Evolutionary conservation across 352 stramenopile genomes (phyloP), one percentile per base, ranked within the genome.

Genomic region (Halophytophthora batemanensis): DNA sequence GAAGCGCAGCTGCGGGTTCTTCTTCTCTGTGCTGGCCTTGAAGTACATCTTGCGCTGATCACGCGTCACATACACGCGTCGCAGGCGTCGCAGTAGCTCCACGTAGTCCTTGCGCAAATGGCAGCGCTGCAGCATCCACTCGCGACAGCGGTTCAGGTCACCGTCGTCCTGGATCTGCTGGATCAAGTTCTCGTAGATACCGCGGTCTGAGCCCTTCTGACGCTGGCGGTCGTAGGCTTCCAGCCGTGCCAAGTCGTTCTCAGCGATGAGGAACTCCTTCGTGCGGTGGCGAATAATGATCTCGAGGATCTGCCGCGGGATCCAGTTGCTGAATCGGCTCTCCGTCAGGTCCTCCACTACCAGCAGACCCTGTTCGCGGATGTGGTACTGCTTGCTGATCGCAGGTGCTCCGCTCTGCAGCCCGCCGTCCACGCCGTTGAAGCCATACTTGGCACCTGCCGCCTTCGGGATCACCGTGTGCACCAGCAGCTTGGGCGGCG

Each of bases 151-250:
- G 37, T 77, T 87, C 29, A 92, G 55, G 40, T 94, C 84, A 18
- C 82, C 84, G 28, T 94, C 84, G 39, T 92, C 81, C 53, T 94
- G 84, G 39, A 94, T 94, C 53, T 94, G 84, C 56, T 94, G 77
- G 45, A 93, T 92, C 55, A 94, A 51, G 53, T 94, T 94, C 60
- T 92, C 84, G 53, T 94, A 94, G 22, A 94, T 90, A 21, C 80
- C 79, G 40, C 84, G 75, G 39, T 90, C 81, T 1, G 75, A 86
- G 3, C 80, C 82, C 55, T 93, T 92, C 53, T 89, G 76, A 11
- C 82, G 77, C 45, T 88, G 72, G 1, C 65, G 67, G 44, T 94
- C 84, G 49, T 86, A 91, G 19, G 82, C 78, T 47, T 91, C 79
- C 5, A 94, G 66, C 14, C 81, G 77, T 12, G 77, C 77, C 15